Evolutionary conservation across 345 rosid genomes (phyloP), one percentile per base, ranked within the genome.

Genomic region (Murraya koenigii): DNA sequence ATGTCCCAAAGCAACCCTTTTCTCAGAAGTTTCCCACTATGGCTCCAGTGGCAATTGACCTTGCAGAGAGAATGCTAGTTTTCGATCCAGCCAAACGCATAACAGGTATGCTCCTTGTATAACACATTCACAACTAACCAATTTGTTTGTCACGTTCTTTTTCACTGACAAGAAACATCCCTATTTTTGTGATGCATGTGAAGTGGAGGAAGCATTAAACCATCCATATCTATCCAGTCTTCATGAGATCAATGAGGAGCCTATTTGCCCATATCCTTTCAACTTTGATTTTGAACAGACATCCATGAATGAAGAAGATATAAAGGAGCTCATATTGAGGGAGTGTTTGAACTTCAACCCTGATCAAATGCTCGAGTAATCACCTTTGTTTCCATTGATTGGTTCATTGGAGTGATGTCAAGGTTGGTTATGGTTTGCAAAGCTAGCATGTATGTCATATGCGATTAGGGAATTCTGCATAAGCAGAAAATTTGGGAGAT

Each of bases 201-300:
- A 49, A 92, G 97, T 94, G 35, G 97, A 94, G 76, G 92, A 89
- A 82, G 97, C 97, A 65, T 61, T 93, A 83, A 87, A 89, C 76
- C 93, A 93, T 77, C 94, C 97, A 17, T 94, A 77, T 66, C 60
- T 94, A 67, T 87, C 88, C n/a, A 88, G 97, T 80, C 97, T 94
- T 78, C 97, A 94, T 62, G 98, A 93, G 93, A 89, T 93, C 88
- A 94, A 94, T 3, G 98, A 90, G 74, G 97, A 93, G 86, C 98
- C 97, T 5, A 89, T 80, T 2, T 93, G 97, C 76, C 82, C 82
- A 14, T 78, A 87, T 56, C 90, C 97, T 39, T 94, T 94, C 58
- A 59, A 76, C 64, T 93, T 94, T 14, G 94, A 93, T 85, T 93
- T 92, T 32, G 98, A 94, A 80, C 93, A 90, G 76, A 77, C 82